phyloP scores from a whole-genome alignment of 495 filamentous ascomycete genomes.

The Penicillium arizonense region DNA sequence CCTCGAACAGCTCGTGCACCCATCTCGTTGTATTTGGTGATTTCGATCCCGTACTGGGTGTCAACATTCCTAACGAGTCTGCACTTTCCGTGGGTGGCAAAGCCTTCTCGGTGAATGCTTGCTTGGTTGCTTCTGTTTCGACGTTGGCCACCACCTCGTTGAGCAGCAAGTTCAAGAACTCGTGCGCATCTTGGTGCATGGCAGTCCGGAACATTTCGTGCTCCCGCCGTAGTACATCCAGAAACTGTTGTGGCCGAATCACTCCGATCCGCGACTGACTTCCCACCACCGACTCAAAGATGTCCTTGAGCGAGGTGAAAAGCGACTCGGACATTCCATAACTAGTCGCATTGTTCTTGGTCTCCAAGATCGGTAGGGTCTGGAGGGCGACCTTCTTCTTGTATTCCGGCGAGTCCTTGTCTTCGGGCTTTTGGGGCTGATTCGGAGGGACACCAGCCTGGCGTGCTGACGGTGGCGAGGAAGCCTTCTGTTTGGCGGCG shows the following conservation, averaged over 20 bases:
- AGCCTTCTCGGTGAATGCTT: conserved; percentile 35
- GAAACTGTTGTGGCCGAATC: conserved; percentile 86
- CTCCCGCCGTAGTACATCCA: conserved; percentile 89
- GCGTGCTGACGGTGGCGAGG: conserved; percentile 35
- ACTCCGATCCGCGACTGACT: conserved; percentile 83
- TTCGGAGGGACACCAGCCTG: conserved; percentile 49
- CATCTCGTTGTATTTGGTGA: conserved; percentile 66
- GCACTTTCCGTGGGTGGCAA: conserved; percentile 36
- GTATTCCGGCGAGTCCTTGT: conserved; percentile 83
- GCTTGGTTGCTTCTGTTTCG: conserved; percentile 71
- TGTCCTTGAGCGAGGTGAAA: conserved; percentile 92
- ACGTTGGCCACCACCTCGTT: conserved; percentile 95
- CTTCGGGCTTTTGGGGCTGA: conserved; percentile 70
- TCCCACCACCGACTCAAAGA: conserved; percentile 87
- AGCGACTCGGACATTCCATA: conserved; percentile 95
- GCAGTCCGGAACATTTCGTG: conserved; percentile 97
- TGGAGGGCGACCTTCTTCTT: conserved; percentile 94
- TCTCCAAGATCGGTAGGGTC: conserved; percentile 79
- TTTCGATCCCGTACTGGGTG: conserved; percentile 45
- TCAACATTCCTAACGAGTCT: conserved; percentile 39
- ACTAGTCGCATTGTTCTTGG: conserved; percentile 70
- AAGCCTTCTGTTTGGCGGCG: conserved; percentile 44
- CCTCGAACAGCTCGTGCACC: conserved; percentile 98
- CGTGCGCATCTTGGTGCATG: conserved; percentile 98
- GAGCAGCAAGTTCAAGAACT: conserved; percentile 92